These are phyloP conservation scores for Wickerhamiella domercqiae DNA, from an alignment of 805 yeast species.

Conservation along the genomic window DNA sequence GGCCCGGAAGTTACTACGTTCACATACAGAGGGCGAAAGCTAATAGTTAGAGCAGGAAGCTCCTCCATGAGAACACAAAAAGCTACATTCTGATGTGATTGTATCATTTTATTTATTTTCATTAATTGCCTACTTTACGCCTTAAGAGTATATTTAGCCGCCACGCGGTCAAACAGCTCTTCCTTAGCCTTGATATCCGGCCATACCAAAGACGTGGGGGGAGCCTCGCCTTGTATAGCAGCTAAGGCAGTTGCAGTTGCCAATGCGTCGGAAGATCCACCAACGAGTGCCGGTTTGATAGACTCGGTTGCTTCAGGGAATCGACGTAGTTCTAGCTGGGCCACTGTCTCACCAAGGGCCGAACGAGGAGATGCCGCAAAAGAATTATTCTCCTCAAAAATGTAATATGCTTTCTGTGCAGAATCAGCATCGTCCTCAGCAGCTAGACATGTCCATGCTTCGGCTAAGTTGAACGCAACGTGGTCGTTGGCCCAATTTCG, in stretches of 20 bases:
- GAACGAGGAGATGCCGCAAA: slow-evolving; percentile 32
- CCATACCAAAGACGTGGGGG: slow-evolving; percentile 5
- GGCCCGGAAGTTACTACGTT: neutral
- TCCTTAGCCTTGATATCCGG: slow-evolving; percentile 45
- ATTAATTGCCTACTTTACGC: neutral
- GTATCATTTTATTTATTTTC: neutral
- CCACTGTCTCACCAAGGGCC: slow-evolving; percentile 49
- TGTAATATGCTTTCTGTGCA: slow-evolving; percentile 29
- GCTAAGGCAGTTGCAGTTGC: slow-evolving; percentile 54
- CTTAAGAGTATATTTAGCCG: slow-evolving; percentile 18
- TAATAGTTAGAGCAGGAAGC: too few species aligned
- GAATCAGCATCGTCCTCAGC: slow-evolving; percentile 21
- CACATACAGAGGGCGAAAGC: neutral
- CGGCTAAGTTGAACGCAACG: slow-evolving; percentile 61
- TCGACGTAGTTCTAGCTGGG: slow-evolving; percentile 66
- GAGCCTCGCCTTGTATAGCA: slow-evolving; percentile 36
- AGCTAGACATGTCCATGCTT: slow-evolving; percentile 50
- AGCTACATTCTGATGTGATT: too few species aligned
- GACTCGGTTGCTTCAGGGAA: slow-evolving; percentile 67
- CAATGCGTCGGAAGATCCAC: slow-evolving; percentile 27
- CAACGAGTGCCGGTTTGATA: slow-evolving; percentile 25
- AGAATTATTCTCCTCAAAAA: slow-evolving; percentile 48
- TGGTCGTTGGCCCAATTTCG: slow-evolving; percentile 50
- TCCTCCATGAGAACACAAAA: too few species aligned
- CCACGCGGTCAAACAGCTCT: slow-evolving; percentile 52